phyloP scores from a whole-genome alignment of 2,329 filamentous ascomycete genomes.

The Blastomyces parvus region DNA sequence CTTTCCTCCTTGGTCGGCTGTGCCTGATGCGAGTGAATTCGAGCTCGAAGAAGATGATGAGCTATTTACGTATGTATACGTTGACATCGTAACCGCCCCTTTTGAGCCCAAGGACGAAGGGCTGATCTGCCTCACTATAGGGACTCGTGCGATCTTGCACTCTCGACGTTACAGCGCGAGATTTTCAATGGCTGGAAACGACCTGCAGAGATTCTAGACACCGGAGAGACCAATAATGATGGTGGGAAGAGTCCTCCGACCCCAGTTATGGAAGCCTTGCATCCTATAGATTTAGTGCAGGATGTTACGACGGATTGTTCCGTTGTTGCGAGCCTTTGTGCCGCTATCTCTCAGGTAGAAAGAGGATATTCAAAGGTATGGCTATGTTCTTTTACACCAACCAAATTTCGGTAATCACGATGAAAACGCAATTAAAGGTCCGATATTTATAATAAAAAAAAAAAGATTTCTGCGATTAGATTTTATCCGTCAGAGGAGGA shows the following conservation, averaged over 20 bases:
- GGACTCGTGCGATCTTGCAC: slow-evolving; percentile 57
- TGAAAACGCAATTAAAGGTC: neutral
- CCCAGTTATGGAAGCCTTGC: slow-evolving; percentile 48
- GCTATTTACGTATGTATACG: slow-evolving; percentile 52
- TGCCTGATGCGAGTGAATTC: slow-evolving; percentile 56
- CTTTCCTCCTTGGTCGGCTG: slow-evolving; percentile 74
- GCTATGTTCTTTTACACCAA: slow-evolving; percentile 13
- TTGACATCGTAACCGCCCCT: neutral
- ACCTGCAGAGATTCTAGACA: slow-evolving; percentile 54
- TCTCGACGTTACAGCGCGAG: slow-evolving; percentile 64
- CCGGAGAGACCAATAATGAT: slow-evolving; percentile 17
- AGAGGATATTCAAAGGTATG: slow-evolving; percentile 59
- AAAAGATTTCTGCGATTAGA: slow-evolving; percentile 52
- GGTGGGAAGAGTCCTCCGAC: slow-evolving; percentile 14
- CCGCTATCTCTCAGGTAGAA: slow-evolving; percentile 60
- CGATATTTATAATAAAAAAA: neutral
- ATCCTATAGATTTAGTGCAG: slow-evolving; percentile 74
- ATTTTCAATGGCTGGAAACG: slow-evolving; percentile 81
- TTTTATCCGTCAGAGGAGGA: slow-evolving; percentile 65
- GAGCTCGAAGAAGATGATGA: slow-evolving; percentile 39
- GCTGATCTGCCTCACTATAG: slow-evolving; percentile 35
- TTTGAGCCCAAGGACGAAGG: neutral
- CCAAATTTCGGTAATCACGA: neutral
- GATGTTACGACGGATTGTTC: slow-evolving; percentile 95
- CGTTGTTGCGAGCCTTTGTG: slow-evolving; percentile 89